These are phyloP conservation scores for Chytridiales sp. DNA, from an alignment of 371 early-diverging fungal species.

Conservation along the genomic window DNA sequence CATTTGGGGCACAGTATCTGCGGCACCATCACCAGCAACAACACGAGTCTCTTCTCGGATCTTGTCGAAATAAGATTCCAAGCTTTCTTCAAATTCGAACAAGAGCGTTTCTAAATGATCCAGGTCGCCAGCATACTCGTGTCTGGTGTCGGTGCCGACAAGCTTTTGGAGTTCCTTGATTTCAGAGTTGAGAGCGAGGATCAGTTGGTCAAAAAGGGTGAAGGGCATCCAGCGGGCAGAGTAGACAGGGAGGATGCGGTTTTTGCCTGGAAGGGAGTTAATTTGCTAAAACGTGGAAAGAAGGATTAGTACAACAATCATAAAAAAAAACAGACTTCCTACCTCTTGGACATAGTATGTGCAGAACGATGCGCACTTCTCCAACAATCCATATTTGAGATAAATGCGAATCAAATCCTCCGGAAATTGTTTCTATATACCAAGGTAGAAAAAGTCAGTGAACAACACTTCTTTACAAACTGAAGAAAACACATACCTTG, in stretches of 20 bases:
- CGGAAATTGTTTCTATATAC: constrained; percentile 33
- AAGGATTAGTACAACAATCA: too few species aligned
- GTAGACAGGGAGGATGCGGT: constrained; percentile 23
- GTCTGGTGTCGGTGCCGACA: background rate
- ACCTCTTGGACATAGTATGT: constrained; percentile 24
- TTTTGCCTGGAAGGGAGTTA: constrained; percentile 1
- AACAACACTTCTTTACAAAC: background rate
- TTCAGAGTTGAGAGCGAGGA: too few species aligned
- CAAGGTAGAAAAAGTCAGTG: constrained; percentile 4
- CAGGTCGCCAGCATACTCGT: background rate
- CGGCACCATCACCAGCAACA: background rate
- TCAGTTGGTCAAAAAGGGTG: constrained; percentile 45
- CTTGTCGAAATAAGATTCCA: background rate
- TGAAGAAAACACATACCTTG: constrained; percentile 11
- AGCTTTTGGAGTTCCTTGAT: too few species aligned
- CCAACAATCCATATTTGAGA: constrained; percentile 37
- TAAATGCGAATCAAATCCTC: constrained; percentile 51
- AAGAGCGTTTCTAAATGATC: background rate
- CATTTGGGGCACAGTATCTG: background rate
- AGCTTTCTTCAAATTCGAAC: background rate
- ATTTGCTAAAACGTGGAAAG: constrained; percentile 1
- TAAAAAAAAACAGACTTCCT: constrained; percentile 14
- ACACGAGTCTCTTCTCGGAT: constrained; percentile 6
- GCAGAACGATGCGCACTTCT: constrained; percentile 41
- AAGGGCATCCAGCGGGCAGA: constrained; percentile 43